Base-by-base conservation (phyloP, 768 basidiomycete genomes). In the Kwoniella sp. region DNA sequence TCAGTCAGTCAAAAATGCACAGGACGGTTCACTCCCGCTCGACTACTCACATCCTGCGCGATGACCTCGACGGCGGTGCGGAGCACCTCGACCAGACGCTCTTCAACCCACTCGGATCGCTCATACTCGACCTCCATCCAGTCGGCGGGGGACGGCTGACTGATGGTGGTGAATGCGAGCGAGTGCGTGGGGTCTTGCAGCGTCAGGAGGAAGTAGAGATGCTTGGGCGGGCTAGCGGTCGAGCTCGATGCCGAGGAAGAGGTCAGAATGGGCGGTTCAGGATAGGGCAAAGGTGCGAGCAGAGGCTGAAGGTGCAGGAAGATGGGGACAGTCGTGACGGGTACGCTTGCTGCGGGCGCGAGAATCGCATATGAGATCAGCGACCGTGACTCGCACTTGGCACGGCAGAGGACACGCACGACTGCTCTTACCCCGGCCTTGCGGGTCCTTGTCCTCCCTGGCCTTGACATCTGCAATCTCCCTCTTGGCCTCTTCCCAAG, bases 261-360 rank as follows among this genome's bases (percentile, higher is more conserved):
- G n/a, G 61, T 7, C 61, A 63, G 34, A 50, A 62, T 28, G 34
- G 58, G 14, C 14, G 68, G 71, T 60, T 77, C 73, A 77, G 47
- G 78, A 72, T 67, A 82, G 76, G 42, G 80, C 0, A 77, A 60
- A 2, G 78, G 69, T 5, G 79, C 83, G 58, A 82, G 80, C 74
- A 84, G 87, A 2, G 95, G 90, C 69, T 98, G 92, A 15, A 99
- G 79, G 59, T 93, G 91, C 43, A 99, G 81, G 75, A 89, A 98
- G 43, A 99, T 82, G 50, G 89, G 84, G 28, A 92, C 87, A 62
- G 88, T 88, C 5, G 88, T 87, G 5, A 78, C 70, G 4, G 75
- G 77, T 9, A 75, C 48, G 23, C 61, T 64, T 22, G 73, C 65
- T 67, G 25, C 10, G 25, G 7, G 23, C 9, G 5, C 15, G 12